Percentiles rank a stretch among this genome's conserved stretches.
Evolutionary conservation across 352 stramenopile genomes (phyloP).

Genomic region (Globisporangium yorkense): DNA sequence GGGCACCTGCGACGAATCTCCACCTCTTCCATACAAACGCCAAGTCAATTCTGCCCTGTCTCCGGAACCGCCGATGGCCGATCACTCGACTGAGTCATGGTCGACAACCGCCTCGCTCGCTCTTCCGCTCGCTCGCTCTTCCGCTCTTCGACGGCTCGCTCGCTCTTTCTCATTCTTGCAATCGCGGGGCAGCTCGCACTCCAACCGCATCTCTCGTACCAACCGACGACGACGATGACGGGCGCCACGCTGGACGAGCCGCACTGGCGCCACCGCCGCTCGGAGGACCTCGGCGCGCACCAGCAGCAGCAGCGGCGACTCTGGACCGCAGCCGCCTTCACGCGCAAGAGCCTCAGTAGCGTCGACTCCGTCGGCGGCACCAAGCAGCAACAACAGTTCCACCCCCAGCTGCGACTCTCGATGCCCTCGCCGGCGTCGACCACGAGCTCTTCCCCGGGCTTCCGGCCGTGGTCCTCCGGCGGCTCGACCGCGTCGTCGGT

Average conservation of each 20-base stretch:
- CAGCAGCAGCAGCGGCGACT: background rate
- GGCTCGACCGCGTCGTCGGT: slow-evolving; percentile 5
- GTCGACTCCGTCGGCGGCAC: background rate
- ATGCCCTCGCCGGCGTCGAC: slow-evolving; percentile 7
- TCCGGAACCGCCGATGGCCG: background rate
- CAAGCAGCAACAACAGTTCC: slow-evolving; percentile 1
- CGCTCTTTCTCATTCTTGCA: background rate
- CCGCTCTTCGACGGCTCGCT: background rate
- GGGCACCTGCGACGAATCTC: background rate
- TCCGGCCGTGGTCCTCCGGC: slow-evolving; percentile 8
- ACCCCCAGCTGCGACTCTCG: background rate
- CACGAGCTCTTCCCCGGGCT: slow-evolving; percentile 1
- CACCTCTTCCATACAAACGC: background rate
- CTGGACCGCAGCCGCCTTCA: background rate
- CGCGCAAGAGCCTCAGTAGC: slow-evolving; percentile 1
- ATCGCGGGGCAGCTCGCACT: background rate
- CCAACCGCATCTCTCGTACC: background rate
- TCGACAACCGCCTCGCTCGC: background rate
- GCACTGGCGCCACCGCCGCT: background rate
- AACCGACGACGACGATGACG: background rate
- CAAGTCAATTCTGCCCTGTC: background rate
- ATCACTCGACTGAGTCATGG: no score
- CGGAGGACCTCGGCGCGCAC: background rate
- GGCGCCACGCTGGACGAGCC: background rate
- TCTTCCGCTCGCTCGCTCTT: background rate